Evolutionary conservation across 495 filamentous ascomycete genomes (phyloP).

Genomic region (Hypoxylon fragiforme): DNA sequence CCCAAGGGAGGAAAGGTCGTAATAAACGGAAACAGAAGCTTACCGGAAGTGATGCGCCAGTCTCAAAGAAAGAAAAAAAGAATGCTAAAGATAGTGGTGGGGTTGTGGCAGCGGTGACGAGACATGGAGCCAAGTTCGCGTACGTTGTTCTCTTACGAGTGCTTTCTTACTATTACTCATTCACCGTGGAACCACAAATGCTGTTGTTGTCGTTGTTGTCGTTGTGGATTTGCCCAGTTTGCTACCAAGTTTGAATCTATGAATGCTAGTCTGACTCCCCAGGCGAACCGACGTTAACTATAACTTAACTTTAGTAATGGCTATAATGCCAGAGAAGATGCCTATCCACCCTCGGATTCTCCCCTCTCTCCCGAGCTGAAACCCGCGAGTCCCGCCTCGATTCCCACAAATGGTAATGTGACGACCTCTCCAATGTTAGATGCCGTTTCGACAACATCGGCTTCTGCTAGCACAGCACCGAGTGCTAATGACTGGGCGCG

Average conservation of each 20-base stretch:
- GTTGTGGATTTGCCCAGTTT: background rate
- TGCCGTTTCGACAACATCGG: constrained; percentile 49
- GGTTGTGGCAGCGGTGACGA: constrained; percentile 57
- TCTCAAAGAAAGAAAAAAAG: constrained; percentile 55
- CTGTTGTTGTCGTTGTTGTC: background rate
- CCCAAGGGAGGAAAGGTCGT: constrained; percentile 33
- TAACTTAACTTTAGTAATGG: constrained; percentile 35
- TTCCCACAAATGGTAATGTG: constrained; percentile 42
- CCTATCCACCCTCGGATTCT: constrained; percentile 45
- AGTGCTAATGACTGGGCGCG: constrained; percentile 58
- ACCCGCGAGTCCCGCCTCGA: constrained; percentile 40
- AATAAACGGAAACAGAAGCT: constrained; percentile 37
- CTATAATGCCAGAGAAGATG: constrained; percentile 38
- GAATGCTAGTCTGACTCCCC: too few species aligned
- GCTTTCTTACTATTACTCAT: background rate
- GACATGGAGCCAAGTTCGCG: constrained; percentile 55
- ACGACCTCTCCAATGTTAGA: constrained; percentile 48
- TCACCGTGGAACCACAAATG: background rate
- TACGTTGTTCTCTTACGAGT: constrained; percentile 45
- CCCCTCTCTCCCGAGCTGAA: constrained; percentile 49
- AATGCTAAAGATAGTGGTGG: constrained; percentile 56
- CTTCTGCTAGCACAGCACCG: constrained; percentile 50
- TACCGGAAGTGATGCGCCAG: constrained; percentile 39
- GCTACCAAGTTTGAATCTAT: background rate
- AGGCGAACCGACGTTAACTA: constrained; percentile 29